Evolutionary conservation across 2,329 filamentous ascomycete genomes (phyloP), one percentile per base, ranked within the genome.

Genomic region (Fusarium verticillioides): DNA sequence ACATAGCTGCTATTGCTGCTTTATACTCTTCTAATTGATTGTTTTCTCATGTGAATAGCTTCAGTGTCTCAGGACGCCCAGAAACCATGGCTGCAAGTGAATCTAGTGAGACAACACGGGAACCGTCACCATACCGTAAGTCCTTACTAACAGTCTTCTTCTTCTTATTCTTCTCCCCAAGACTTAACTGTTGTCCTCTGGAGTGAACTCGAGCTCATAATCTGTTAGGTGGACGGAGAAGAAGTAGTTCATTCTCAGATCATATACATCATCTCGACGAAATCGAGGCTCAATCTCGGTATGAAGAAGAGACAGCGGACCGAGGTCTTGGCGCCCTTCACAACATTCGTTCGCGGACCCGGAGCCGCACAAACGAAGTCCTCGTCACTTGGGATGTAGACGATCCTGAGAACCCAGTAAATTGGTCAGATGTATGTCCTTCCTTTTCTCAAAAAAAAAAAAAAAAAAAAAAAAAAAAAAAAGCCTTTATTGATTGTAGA

Each of bases 321-420:
- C 62, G 81, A 63, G 74, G 79, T 57, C 66, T 82, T 59, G 78
- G 79, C 18, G 74, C 80, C 54, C 69, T 84, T 67, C 75, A 82
- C 61, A 73, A 81, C 64, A 81, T 82, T 37, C 79, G 78, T 39
- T 82, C 82, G 10, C 74, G 79, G 34, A 82, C 81, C 16, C 70
- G 77, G 47, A 82, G 78, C 40, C 75, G 78, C 49, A 78, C 78
- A 9, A 75, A 79, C 47, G 78, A 82, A 49, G 75, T 78, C 5
- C 75, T 86, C 44, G 80, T 88, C 69, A 81, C 82, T 4, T 89
- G 87, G 86, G 82, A 84, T 8, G 72, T 81, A 7, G 77, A 85
- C 42, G 87, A 89, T 70, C 79, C 83, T 3, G 86, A 87, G 68
- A 88, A 89, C 66, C 87, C 87, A 5, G 84, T 87, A 76, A 88